These are phyloP conservation scores for Peniophora sp. DNA, from an alignment of 1,284 basidiomycete genomes.

Conservation along the genomic window DNA sequence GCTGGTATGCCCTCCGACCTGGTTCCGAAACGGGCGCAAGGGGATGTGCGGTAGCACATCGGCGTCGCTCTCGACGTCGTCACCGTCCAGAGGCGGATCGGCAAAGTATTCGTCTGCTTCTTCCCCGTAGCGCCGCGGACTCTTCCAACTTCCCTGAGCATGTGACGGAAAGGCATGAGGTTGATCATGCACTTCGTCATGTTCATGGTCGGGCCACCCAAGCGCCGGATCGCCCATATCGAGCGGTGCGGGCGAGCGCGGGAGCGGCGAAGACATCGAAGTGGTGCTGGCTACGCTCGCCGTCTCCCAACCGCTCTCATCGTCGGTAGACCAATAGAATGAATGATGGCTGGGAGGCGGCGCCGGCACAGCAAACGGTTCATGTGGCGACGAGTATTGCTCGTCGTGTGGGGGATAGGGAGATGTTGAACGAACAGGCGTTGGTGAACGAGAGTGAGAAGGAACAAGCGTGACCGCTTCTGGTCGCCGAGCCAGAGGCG, in stretches of 20 bases:
- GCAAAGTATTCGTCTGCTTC: conserved; percentile 21
- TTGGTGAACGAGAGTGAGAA: conserved; percentile 23
- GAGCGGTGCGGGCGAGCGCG: conserved; percentile 23
- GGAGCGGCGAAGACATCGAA: conserved; percentile 40
- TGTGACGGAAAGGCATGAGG: conserved; percentile 13
- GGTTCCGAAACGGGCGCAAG: conserved; percentile 92
- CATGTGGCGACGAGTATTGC: too few species aligned
- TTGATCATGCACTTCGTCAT: conserved; percentile 21
- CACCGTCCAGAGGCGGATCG: conserved; percentile 26
- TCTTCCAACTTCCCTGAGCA: conserved; percentile 11
- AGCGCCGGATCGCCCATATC: conserved; percentile 20
- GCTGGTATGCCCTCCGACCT: conserved; percentile 94
- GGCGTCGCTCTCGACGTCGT: conserved; percentile 24
- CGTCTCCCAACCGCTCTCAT: conserved; percentile 68
- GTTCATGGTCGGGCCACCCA: conserved; percentile 24
- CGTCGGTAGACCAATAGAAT: conserved; percentile 67
- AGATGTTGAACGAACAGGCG: conserved; percentile 18
- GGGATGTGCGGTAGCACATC: conserved; percentile 84
- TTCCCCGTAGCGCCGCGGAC: conserved; percentile 17
- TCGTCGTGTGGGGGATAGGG: conserved; percentile 18
- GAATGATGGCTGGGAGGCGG: conserved; percentile 12
- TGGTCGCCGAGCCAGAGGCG: not conserved
- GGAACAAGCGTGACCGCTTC: not conserved
- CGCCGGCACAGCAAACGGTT: conserved; percentile 13
- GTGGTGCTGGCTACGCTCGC: conserved; percentile 54